Evolutionary conservation across 768 basidiomycete genomes (phyloP).

Genomic region (Boletus edulis): DNA sequence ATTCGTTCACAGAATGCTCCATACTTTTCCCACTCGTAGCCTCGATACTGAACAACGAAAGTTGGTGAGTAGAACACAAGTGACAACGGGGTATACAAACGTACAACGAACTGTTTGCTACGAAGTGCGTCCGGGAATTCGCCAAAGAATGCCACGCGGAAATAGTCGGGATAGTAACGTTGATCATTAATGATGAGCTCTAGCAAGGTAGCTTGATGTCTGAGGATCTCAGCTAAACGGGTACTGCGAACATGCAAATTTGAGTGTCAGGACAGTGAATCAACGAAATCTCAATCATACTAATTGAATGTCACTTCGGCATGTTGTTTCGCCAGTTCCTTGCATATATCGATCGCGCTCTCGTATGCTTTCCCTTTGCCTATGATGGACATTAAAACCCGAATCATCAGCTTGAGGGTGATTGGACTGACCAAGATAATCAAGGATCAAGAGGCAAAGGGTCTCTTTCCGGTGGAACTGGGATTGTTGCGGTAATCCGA

Average conservation of each 20-base stretch:
- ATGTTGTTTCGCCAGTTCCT: conserved; percentile 88
- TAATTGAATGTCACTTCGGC: conserved; percentile 89
- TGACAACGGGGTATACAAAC: conserved; percentile 15
- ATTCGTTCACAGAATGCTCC: conserved; percentile 88
- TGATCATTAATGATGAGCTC: conserved; percentile 84
- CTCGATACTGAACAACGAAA: conserved; percentile 66
- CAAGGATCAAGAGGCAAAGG: conserved; percentile 85
- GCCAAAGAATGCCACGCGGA: conserved; percentile 91
- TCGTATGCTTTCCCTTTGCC: conserved; percentile 99
- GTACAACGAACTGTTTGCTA: conserved; percentile 88
- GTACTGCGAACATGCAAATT: conserved; percentile 42
- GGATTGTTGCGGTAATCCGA: conserved; percentile 87
- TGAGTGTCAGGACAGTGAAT: conserved; percentile 1
- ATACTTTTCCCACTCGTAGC: conserved; percentile 93
- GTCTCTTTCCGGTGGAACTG: conserved; percentile 95
- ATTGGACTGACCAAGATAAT: conserved; percentile 70
- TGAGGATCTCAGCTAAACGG: conserved; percentile 80
- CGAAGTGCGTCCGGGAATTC: conserved; percentile 83
- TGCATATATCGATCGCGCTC: conserved; percentile 88
- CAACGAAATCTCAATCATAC: conserved; percentile 40
- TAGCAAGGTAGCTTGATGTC: conserved; percentile 82
- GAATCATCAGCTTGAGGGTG: not conserved
- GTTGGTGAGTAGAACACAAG: not conserved
- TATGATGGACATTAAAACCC: conserved; percentile 29
- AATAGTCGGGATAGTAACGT: conserved; percentile 90